These are phyloP conservation scores for Wickerhamomyces xylosicus DNA, from an alignment of 805 yeast genomes.

Conservation along the genomic window DNA sequence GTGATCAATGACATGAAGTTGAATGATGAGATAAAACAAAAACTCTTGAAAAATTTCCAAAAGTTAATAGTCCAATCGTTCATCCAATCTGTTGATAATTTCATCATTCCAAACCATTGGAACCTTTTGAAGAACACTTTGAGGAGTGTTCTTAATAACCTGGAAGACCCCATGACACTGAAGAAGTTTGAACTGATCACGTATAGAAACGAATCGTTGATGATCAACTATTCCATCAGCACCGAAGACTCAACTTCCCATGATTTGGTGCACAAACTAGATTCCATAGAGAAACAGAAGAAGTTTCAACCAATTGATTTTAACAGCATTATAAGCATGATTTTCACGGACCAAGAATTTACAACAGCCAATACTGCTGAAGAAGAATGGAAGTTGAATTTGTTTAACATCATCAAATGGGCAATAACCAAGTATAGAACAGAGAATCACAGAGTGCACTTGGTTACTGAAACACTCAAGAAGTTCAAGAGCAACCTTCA, in stretches of 20 bases:
- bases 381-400: conserved; percentile 24
- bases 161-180: conserved; percentile 20
- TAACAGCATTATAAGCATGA: too few species aligned
- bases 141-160: conserved; percentile 19
- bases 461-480: conserved; percentile 10
- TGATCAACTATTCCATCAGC: conserved; percentile 31
- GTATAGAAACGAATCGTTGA: conserved; percentile 62
- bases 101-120: conserved; percentile 61
- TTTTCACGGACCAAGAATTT: conserved; percentile 15
- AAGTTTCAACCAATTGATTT: background rate
- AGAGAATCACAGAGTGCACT: conserved; percentile 8
- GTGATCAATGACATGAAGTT: conserved; percentile 24
- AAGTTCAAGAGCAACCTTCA: conserved; percentile 8
- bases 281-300: background rate
- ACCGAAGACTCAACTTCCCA: background rate
- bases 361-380: conserved; percentile 21
- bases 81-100: conserved; percentile 35
- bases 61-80: conserved; percentile 21
- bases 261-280: conserved; percentile 12
- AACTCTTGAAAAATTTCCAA: conserved; percentile 18
- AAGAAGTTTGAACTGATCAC: conserved; percentile 51
- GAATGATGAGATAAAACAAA: conserved; percentile 21
- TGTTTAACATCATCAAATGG: conserved; percentile 30
- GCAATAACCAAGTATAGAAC: conserved; percentile 22
- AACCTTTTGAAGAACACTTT: conserved; percentile 29